Percentiles rank a stretch among this genome's conserved stretches.
These are phyloP conservation scores for Cladosporium sp. DNA, from an alignment of 2,329 filamentous ascomycete species.

Conservation along the genomic window DNA sequence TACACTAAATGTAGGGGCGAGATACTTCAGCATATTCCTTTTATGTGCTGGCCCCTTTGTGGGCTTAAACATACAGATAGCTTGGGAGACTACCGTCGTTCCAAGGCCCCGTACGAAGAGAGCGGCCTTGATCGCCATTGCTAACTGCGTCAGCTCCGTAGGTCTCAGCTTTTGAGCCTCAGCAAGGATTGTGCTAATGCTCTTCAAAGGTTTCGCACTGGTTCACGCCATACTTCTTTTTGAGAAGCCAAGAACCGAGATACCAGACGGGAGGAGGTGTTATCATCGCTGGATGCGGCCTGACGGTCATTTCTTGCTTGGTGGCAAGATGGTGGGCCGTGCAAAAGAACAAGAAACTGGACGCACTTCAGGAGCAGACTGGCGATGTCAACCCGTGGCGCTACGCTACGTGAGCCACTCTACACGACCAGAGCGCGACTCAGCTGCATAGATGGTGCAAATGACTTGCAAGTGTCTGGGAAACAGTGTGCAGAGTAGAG, in stretches of 20 bases:
- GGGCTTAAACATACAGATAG: conserved; percentile 39
- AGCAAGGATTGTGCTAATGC: too few relatives aligned
- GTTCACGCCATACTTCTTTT: conserved; percentile 18
- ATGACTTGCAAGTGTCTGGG: too few relatives aligned
- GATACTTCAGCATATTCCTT: conserved; percentile 29
- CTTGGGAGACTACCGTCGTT: conserved; percentile 42
- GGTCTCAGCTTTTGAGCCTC: conserved; percentile 28
- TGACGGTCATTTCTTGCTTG: conserved; percentile 15
- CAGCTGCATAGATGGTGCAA: too few relatives aligned
- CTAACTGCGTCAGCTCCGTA: conserved; percentile 26
- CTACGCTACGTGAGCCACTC: conserved; percentile 16
- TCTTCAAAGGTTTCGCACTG: conserved; percentile 11
- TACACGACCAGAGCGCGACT: too few relatives aligned
- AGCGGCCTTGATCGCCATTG: conserved; percentile 41
- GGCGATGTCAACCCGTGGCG: conserved; percentile 15
- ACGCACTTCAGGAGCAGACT: conserved; percentile 12
- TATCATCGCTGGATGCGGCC: conserved; percentile 16
- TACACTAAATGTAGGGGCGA: conserved; percentile 28
- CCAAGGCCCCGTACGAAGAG: conserved; percentile 39
- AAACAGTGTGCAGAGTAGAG: too few relatives aligned
- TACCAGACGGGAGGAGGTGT: conserved; percentile 16
- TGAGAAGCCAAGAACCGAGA: conserved; percentile 15
- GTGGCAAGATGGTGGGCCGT: conserved; percentile 15
- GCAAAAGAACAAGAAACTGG: conserved; percentile 16
- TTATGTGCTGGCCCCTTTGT: conserved; percentile 36